phyloP scores from a whole-genome alignment of 2,329 filamentous ascomycete species.

The Paraphoma chrysanthemicola region DNA sequence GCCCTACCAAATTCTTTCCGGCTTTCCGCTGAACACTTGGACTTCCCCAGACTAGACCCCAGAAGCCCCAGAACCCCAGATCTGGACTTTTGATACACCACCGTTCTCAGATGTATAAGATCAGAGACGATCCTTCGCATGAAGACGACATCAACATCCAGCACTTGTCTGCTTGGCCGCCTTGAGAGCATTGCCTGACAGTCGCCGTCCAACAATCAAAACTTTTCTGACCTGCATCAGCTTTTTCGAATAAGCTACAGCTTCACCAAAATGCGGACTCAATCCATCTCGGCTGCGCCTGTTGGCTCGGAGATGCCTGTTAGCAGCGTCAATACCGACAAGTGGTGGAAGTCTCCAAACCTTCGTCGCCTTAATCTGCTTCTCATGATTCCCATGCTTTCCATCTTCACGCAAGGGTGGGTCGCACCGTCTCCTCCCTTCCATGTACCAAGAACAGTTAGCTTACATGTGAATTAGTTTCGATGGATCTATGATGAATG shows the following conservation, averaged over 20 bases:
- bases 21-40: not conserved
- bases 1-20: not conserved
- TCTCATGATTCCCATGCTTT: constrained; percentile 1
- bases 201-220: too few species aligned
- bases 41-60: not conserved
- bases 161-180: not conserved
- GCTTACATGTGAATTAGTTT: not conserved
- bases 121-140: not conserved
- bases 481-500: constrained; percentile 54
- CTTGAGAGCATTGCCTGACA: not conserved
- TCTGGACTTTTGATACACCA: not conserved
- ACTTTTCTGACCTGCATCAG: too few species aligned
- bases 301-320: not conserved
- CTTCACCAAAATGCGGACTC: not conserved
- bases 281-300: not conserved
- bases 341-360: not conserved
- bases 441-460: constrained; percentile 12
- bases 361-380: not conserved
- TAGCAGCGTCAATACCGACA: not conserved
- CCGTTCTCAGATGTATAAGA: not conserved
- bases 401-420: not conserved
- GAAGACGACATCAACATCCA: not conserved
- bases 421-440: not conserved
- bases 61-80: not conserved
- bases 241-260: not conserved